Conservation (phyloP, 129 eudicot genomes). For the Kitagawia praeruptora region DNA sequence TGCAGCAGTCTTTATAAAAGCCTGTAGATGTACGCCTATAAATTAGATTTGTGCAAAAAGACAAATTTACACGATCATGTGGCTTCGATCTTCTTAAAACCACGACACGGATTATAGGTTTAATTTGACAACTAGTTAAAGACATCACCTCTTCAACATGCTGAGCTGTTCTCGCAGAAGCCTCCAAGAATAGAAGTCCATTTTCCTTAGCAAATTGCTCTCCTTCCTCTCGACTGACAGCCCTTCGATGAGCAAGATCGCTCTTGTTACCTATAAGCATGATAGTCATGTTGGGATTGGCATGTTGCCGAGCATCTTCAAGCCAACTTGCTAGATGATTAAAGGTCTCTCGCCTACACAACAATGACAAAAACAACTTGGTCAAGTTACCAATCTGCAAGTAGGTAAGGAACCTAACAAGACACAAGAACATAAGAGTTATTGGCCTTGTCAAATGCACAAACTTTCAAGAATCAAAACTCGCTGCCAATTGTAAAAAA, state of each 20-base stretch:
- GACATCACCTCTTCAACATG: slow-evolving; percentile 74
- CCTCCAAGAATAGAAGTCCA: slow-evolving; percentile 73
- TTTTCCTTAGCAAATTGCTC: slow-evolving; percentile 89
- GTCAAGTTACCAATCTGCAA: background rate
- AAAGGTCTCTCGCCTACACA: slow-evolving; percentile 69
- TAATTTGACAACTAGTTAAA: background rate
- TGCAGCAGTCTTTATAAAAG: slow-evolving; percentile 66
- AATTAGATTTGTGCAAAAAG: background rate
- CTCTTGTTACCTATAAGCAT: slow-evolving; percentile 86
- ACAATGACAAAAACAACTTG: background rate
- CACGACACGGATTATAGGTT: background rate
- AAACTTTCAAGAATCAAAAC: background rate
- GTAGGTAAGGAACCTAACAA: background rate
- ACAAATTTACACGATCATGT: too few relatives aligned
- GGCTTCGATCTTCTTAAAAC: background rate
- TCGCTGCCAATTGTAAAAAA: background rate
- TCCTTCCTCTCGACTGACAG: slow-evolving; percentile 87
- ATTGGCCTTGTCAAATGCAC: background rate
- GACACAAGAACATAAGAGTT: background rate
- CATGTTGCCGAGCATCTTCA: slow-evolving; percentile 92
- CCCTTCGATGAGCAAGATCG: slow-evolving; percentile 85
- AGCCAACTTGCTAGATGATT: slow-evolving; percentile 93
- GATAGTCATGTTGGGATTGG: slow-evolving; percentile 83
- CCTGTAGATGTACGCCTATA: slow-evolving; percentile 29
- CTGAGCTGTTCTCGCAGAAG: slow-evolving; percentile 83